Evolutionary conservation across 2,329 filamentous ascomycete genomes (phyloP).

Genomic region (Alternaria sp.): DNA sequence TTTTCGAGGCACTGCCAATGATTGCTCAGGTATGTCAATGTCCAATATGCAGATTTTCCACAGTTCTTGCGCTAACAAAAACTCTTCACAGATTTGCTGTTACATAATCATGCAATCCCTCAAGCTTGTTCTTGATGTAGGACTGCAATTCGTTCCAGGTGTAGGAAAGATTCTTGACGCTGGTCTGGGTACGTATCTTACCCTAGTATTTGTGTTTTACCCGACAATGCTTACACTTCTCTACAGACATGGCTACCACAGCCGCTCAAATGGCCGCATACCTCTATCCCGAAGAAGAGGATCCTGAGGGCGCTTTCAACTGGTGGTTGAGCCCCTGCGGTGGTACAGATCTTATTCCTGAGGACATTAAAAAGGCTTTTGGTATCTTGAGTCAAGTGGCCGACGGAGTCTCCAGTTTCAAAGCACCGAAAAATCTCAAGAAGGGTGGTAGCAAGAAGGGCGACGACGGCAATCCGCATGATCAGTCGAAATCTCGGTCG

Average conservation of each 20-base stretch:
- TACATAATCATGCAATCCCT: slow-evolving; percentile 18
- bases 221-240: too few species aligned
- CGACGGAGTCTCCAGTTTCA: slow-evolving; percentile 11
- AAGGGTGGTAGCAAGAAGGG: slow-evolving; percentile 14
- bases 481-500: neutral
- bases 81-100: slow-evolving; percentile 15
- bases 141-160: slow-evolving; percentile 8
- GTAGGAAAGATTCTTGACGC: slow-evolving; percentile 10
- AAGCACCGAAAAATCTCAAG: slow-evolving; percentile 9
- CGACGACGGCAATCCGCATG: slow-evolving; percentile 8
- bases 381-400: slow-evolving; percentile 10
- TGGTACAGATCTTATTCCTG: slow-evolving; percentile 12
- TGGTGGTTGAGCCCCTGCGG: slow-evolving; percentile 24
- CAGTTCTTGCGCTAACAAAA: neutral
- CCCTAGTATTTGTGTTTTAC: too few species aligned
- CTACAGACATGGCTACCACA: slow-evolving; percentile 17
- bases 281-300: slow-evolving; percentile 12
- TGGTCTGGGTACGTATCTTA: too few species aligned
- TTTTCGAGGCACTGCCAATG: slow-evolving; percentile 21
- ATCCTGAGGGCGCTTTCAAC: slow-evolving; percentile 14
- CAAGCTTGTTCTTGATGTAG: slow-evolving; percentile 18
- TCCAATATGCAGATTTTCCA: too few species aligned
- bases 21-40: slow-evolving; percentile 20
- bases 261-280: slow-evolving; percentile 16
- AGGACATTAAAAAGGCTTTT: slow-evolving; percentile 19